Percentiles rank a stretch among this genome's conserved stretches.
Conservation (phyloP, 1,284 basidiomycete species). For the Pseudozyma thailandica region DNA sequence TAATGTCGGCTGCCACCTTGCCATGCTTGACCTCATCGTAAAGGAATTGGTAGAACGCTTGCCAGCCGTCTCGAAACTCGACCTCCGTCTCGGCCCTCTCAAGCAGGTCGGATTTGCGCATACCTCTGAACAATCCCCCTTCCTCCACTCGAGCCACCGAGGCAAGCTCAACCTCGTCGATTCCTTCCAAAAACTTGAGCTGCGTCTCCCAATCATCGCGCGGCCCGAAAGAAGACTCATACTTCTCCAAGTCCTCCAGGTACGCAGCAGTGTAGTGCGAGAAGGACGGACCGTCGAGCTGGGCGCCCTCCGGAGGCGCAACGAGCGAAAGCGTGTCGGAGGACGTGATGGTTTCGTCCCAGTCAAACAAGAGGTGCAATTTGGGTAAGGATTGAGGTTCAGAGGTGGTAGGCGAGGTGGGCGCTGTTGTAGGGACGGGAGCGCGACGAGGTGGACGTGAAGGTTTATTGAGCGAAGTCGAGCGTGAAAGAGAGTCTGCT, state of each 20-base stretch:
- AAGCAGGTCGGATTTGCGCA: slow-evolving; percentile 4
- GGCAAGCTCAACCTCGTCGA: slow-evolving; percentile 48
- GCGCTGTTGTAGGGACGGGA: background rate
- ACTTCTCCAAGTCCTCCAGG: slow-evolving; percentile 33
- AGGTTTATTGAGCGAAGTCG: slow-evolving; percentile 20
- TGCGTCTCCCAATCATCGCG: slow-evolving; percentile 25
- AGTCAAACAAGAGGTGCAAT: slow-evolving; percentile 58
- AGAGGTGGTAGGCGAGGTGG: background rate
- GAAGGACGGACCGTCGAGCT: slow-evolving; percentile 39
- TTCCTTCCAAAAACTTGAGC: slow-evolving; percentile 28
- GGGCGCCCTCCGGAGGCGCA: slow-evolving; percentile 39
- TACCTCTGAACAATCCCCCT: slow-evolving; percentile 52
- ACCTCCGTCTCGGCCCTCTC: slow-evolving; percentile 23
- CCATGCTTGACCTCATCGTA: background rate
- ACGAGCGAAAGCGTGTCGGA: slow-evolving; percentile 61
- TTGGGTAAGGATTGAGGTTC: too few species aligned
- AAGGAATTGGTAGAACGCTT: slow-evolving; percentile 29
- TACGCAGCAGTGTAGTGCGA: slow-evolving; percentile 51
- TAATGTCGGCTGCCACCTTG: slow-evolving; percentile 31
- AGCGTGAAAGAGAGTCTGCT: slow-evolving; percentile 14
- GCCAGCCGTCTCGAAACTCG: slow-evolving; percentile 48
- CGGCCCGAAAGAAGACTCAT: slow-evolving; percentile 12
- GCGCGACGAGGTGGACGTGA: slow-evolving; percentile 34
- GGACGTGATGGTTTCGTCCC: slow-evolving; percentile 65
- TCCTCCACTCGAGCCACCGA: slow-evolving; percentile 44